These are phyloP conservation scores for Sclerotinia glacialis DNA, from an alignment of 2,329 filamentous ascomycete species.

Conservation along the genomic window DNA sequence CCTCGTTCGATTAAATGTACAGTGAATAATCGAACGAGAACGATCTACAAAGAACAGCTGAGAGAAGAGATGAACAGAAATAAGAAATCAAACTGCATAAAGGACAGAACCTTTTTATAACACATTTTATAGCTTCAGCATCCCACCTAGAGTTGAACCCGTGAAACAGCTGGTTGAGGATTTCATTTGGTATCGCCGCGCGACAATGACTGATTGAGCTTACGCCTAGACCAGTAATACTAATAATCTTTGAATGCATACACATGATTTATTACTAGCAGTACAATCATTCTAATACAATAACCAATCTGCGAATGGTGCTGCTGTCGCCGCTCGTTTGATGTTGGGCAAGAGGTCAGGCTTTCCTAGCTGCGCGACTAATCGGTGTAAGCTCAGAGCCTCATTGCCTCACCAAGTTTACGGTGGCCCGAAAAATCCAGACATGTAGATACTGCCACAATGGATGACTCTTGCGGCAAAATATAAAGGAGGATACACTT, in stretches of 20 bases:
- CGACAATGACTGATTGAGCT: not conserved
- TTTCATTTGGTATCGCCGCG: not conserved
- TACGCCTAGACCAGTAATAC: not conserved
- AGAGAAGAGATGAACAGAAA: not conserved
- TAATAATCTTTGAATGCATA: not conserved
- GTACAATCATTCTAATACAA: not conserved
- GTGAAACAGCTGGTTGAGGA: constrained; percentile 4
- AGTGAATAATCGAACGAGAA: constrained; percentile 1
- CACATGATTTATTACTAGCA: not conserved
- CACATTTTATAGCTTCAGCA: not conserved
- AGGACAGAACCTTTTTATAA: constrained; percentile 3
- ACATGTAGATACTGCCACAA: not conserved
- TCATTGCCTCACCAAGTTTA: constrained; percentile 9
- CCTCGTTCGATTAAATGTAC: constrained; percentile 1
- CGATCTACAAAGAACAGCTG: not conserved
- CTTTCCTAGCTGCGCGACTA: not conserved
- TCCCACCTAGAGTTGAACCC: not conserved
- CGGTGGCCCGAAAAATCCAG: not conserved
- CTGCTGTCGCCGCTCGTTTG: not conserved
- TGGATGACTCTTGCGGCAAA: not conserved
- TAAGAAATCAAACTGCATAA: not conserved
- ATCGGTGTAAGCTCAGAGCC: constrained; percentile 9
- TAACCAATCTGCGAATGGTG: not conserved
- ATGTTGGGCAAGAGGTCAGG: not conserved
- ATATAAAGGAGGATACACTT: not conserved